phyloP scores from a whole-genome alignment of 352 stramenopile species.

The Globisporangium heterothallicum region DNA sequence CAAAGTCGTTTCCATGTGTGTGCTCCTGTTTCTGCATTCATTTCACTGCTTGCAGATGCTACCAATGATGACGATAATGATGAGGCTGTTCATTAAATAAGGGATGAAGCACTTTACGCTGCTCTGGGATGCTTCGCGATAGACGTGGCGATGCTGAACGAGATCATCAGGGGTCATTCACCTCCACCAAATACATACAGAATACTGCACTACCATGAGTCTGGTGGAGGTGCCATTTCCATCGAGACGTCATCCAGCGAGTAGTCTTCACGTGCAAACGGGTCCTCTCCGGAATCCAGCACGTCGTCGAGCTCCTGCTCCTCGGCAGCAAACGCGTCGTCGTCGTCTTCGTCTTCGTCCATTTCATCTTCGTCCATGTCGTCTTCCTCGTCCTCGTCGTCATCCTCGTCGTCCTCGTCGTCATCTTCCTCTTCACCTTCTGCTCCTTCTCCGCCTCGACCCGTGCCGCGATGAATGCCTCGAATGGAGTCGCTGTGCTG shows the following conservation, averaged over 20 bases:
- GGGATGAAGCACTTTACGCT: too few relatives aligned
- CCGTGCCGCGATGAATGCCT: too few relatives aligned
- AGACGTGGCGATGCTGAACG: too few relatives aligned
- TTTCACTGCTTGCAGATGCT: too few relatives aligned
- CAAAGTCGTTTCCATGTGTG: too few relatives aligned
- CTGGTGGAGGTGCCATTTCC: conserved; percentile 16
- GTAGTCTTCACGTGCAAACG: conserved; percentile 25
- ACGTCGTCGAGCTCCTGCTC: conserved; percentile 24
- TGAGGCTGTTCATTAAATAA: too few relatives aligned
- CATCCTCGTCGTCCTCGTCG: conserved; percentile 33
- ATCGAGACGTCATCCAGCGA: conserved; percentile 36
- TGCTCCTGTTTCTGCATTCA: too few relatives aligned
- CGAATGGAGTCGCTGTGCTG: background rate
- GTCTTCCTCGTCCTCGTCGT: conserved; percentile 25
- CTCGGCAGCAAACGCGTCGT: conserved; percentile 22
- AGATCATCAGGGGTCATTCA: too few relatives aligned
- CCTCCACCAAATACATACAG: background rate
- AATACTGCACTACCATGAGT: background rate
- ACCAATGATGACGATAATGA: too few relatives aligned
- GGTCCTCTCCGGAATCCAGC: conserved; percentile 21
- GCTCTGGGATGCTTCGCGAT: too few relatives aligned
- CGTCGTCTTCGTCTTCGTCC: conserved; percentile 24
- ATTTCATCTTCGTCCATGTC: conserved; percentile 12
- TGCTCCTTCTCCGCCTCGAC: conserved; percentile 11
- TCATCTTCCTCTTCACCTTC: conserved; percentile 31